Conservation (phyloP, 108 stramenopile genomes). For the Stephanodiscus minutulus region DNA sequence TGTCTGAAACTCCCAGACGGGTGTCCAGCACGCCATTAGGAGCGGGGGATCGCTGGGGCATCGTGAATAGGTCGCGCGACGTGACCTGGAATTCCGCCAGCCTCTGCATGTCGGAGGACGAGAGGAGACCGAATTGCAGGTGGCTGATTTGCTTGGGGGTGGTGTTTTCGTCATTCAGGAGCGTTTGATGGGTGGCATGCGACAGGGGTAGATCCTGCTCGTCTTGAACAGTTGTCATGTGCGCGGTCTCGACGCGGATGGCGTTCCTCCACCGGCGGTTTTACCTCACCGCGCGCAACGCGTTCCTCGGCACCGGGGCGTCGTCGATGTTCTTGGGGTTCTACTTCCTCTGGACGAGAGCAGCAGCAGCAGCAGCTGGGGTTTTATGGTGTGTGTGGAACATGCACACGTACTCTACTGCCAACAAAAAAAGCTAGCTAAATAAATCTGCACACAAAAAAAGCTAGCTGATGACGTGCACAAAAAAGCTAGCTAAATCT, state of each 20-base stretch:
- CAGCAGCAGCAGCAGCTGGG: too few species aligned
- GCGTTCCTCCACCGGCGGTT: constrained; percentile 32
- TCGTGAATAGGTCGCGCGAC: constrained; percentile 92
- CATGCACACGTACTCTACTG: too few species aligned
- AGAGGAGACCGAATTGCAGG: constrained; percentile 95
- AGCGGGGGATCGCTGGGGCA: constrained; percentile 91
- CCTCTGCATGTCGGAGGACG: constrained; percentile 90
- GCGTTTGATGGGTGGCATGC: constrained; percentile 44
- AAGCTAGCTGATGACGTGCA: too few species aligned
- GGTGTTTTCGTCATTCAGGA: constrained; percentile 61
- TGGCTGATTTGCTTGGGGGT: constrained; percentile 94
- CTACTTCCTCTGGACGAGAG: constrained; percentile 39
- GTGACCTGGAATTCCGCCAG: constrained; percentile 93
- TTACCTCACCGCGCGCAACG: constrained; percentile 34
- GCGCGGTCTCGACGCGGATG: constrained; percentile 31
- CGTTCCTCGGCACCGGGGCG: constrained; percentile 36
- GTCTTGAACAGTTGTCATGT: constrained; percentile 34
- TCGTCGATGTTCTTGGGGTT: constrained; percentile 44
- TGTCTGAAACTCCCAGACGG: constrained; percentile 94
- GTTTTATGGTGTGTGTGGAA: too few species aligned
- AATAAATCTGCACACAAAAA: too few species aligned
- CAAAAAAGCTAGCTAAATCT: too few species aligned
- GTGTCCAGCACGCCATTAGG: constrained; percentile 91
- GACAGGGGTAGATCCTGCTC: constrained; percentile 20
- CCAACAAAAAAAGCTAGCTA: too few species aligned